Base-by-base conservation (phyloP, 352 stramenopile genomes). In the Pythium phragmiticola region DNA sequence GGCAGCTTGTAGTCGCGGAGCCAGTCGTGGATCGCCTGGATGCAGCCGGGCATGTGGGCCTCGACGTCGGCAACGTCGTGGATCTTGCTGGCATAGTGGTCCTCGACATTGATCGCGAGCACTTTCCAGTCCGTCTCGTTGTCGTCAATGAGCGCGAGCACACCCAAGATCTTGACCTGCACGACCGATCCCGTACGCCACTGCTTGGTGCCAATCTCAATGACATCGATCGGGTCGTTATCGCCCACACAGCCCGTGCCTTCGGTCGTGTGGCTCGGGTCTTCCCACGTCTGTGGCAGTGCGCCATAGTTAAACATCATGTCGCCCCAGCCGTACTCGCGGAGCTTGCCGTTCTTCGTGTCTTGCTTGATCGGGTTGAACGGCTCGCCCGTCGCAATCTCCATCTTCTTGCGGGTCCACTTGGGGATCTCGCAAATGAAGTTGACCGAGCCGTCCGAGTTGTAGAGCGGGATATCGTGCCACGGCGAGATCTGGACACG, bases 71-170 rank as follows among this genome's bases (percentile, higher is more conserved):
- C 86, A 57, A 99, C 97, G 75, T 99, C 96, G 80, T 99, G 90
- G 72, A 99, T 98, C 82, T 99, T 87, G 30, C 84, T 80, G 23
- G 97, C 97, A 68, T 99, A 94, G 63, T 98, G 93, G 88, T 99
- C 97, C 65, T 98, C 92, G 16, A 90, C 90, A 68, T 96, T 93
- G 78, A 99, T 98, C 69, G 88, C 96, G 68, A 99, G 89, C 54
- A 99, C 92, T 87, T 99, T 99, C 97, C 97, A 99, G 78, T 99
- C 98, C 65, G 98, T 97, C 84, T 99, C 98, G 67, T 98, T 98
- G 84, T 99, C 97, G 78, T 99, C 98, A 68, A 99, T 99, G 80
- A 99, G 97, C 61, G 95, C 97, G 43, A 99, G 79, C 55, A 98
- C 95, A 57, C 98, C 98, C n/a, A 99, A 77, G 50, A 98, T 84